Evolutionary conservation across 2,329 filamentous ascomycete genomes (phyloP), one percentile per base, ranked within the genome.

Genomic region (Aspergillus sp.): DNA sequence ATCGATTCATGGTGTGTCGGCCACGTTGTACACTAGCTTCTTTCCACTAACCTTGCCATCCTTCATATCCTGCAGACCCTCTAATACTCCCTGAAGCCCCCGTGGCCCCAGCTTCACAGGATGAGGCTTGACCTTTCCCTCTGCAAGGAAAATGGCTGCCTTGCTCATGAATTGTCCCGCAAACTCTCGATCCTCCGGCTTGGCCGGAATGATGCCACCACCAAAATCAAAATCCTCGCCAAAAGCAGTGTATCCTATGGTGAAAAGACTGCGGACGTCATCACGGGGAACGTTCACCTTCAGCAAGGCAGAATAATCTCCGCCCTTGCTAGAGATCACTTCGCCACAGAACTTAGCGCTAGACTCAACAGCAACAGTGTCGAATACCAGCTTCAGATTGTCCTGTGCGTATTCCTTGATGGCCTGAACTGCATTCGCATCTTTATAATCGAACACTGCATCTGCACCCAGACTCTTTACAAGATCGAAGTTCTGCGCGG

Each of bases 21-120:
- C 63, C 47, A 80, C 68, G 23, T 69, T 70, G 67, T 82, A 82
- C 10, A 83, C 80, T 63, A 84, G 59, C 71, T 84, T 83, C 64
- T 72, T 68, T 17, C 79, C 81, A 63, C 77, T 81, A 12, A 83
- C 76, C 65, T 78, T 80, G 12, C 74, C 77, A 23, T 76, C 67
- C 68, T 70, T 78, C 67, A 83, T 61, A 36, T 74, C 66, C 58
- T 82, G 66, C 59, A 83, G 45, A 0, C 81, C 81, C 7, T 78
- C 78, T 43, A 80, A 65, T 13, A 82, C 73, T 15, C 76, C 79
- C 55, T 78, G 65, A 52, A 84, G 66, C 2, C 81, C 81, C 6
- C 74, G 77, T 17, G 70, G 58, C 10, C 75, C 68, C 19, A 82
- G 72, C 63, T 76, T 74, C n/a, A 70, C 62, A 21, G 74, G 76